Base-by-base conservation (phyloP, 202 grass and related monocot species). In the Schoenoplectus triqueter region DNA sequence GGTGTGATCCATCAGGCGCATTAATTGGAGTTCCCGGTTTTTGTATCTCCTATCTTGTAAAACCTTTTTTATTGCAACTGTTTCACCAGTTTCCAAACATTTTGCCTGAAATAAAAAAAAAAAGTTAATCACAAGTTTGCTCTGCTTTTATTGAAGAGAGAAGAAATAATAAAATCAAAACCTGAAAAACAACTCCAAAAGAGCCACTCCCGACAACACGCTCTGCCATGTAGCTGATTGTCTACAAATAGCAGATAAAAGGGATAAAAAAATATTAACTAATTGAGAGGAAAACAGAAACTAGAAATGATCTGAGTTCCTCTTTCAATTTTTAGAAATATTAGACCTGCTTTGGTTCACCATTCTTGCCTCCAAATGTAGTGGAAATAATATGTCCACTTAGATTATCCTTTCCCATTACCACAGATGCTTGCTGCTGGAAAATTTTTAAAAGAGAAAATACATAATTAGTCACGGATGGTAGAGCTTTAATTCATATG, bases 51-150 rank as follows among this genome's bases (percentile, higher is more conserved):
- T 92, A 76, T 97, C 92, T 87, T 97, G 94, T 44, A 97, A 44
- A 79, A 97, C 91, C 86, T 97, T 97, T 87, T 94, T 97, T 67
- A 97, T 97, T 11, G 92, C 90, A 80, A 97, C 90, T n/a, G 90
- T 91, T 81, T 97, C 90, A 17, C 94, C 88, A 14, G 94, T 92
- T 80, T 97, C 92, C 11, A 97, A 74, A 77, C 94, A 94, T 80
- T 92, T 97, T 1, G 94, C 94, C 90, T 97, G 63, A 39, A 92
- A 65, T 82, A 74, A 39, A 4, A 64, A 21, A 21, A 71, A 42
- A 46, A 41, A 15, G 80, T 45, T n/a, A 52, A 57, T 52, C 14
- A 55, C 7, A 45, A 59, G 6, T 48, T 84, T 39, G 20, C 3
- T 79, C 67, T 50, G 42, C 6, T 15, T 69, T 60, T 72, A 21